Percentiles rank a stretch among this genome's conserved stretches.
These are phyloP conservation scores for Xerocomellus intermedius DNA, from an alignment of 768 basidiomycete species.

Conservation along the genomic window DNA sequence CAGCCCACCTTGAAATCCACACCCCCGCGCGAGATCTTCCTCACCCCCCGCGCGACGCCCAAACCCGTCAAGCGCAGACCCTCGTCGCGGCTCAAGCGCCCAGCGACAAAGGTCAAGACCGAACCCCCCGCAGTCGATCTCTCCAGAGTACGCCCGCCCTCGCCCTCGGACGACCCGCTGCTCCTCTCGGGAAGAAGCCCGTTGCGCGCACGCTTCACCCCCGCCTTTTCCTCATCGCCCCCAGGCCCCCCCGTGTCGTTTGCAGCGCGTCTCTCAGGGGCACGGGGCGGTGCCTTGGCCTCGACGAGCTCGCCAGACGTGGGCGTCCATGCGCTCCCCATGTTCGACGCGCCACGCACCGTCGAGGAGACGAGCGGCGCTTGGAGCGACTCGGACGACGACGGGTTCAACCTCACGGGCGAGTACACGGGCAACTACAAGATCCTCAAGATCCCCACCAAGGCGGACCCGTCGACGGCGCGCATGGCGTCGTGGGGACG, in stretches of 20 bases:
- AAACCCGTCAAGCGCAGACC: conserved; percentile 41
- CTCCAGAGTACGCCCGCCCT: conserved; percentile 60
- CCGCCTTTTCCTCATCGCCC: conserved; percentile 36
- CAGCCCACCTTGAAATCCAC: conserved; percentile 56
- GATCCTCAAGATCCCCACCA: conserved; percentile 55
- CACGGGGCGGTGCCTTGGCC: neutral
- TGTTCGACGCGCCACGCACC: conserved; percentile 10
- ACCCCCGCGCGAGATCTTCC: conserved; percentile 64
- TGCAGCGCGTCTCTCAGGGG: conserved; percentile 20
- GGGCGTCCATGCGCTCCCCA: conserved; percentile 13
- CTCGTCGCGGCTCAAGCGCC: conserved; percentile 23
- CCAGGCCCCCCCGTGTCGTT: conserved; percentile 17
- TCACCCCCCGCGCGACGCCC: conserved; percentile 29
- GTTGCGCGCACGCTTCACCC: conserved; percentile 36
- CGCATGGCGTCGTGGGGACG: conserved; percentile 63
- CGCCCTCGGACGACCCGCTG: conserved; percentile 75
- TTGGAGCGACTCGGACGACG: conserved; percentile 33
- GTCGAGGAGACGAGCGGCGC: conserved; percentile 4
- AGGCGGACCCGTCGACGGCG: conserved; percentile 59
- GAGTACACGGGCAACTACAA: conserved; percentile 70
- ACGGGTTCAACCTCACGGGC: conserved; percentile 40
- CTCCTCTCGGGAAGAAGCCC: conserved; percentile 46
- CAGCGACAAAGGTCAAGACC: conserved; percentile 46
- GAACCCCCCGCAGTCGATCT: conserved; percentile 67
- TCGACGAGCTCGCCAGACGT: conserved; percentile 1